A percentile compares a stretch with the other conserved stretches of the same genome.
Conservation (phyloP, 1,284 basidiomycete genomes). For the Leccinum pachyderme region DNA sequence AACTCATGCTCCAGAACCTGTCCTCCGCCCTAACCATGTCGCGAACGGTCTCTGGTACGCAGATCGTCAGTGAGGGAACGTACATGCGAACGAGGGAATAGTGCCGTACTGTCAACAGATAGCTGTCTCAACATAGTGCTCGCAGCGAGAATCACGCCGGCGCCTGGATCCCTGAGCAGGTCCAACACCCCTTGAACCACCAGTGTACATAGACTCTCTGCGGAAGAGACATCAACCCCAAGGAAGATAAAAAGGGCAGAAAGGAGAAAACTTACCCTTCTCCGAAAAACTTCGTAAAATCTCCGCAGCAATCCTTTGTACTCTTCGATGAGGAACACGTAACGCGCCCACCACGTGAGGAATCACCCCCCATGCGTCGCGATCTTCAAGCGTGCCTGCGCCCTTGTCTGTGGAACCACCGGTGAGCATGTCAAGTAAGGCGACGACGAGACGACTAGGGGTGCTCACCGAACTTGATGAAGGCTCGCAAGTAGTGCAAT, state of each 20-base stretch:
- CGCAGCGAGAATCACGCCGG: slow-evolving; percentile 17
- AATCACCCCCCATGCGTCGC: slow-evolving; percentile 11
- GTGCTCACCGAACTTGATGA: slow-evolving; percentile 18
- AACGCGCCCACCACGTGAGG: slow-evolving; percentile 18
- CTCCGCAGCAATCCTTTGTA: slow-evolving; percentile 9
- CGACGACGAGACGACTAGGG: neutral
- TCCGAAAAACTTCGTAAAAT: slow-evolving; percentile 12
- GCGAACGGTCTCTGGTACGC: slow-evolving; percentile 16
- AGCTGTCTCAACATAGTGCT: slow-evolving; percentile 16
- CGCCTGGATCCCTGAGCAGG: slow-evolving; percentile 18
- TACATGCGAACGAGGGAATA: neutral
- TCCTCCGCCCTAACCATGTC: slow-evolving; percentile 15
- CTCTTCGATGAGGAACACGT: slow-evolving; percentile 10
- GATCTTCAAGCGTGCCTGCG: neutral
- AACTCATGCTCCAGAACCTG: slow-evolving; percentile 18
- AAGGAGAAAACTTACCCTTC: slow-evolving; percentile 4
- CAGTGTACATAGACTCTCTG: neutral
- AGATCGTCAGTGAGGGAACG: neutral
- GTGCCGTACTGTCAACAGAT: slow-evolving; percentile 15
- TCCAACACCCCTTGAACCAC: slow-evolving; percentile 16
- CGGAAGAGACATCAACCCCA: neutral
- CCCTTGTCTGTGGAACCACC: neutral
- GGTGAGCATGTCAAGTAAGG: neutral
- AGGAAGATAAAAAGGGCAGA: neutral
- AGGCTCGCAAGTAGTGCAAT: slow-evolving; percentile 24